These are phyloP conservation scores for Russula griseocarnosa DNA, from an alignment of 768 basidiomycete species.

Conservation along the genomic window DNA sequence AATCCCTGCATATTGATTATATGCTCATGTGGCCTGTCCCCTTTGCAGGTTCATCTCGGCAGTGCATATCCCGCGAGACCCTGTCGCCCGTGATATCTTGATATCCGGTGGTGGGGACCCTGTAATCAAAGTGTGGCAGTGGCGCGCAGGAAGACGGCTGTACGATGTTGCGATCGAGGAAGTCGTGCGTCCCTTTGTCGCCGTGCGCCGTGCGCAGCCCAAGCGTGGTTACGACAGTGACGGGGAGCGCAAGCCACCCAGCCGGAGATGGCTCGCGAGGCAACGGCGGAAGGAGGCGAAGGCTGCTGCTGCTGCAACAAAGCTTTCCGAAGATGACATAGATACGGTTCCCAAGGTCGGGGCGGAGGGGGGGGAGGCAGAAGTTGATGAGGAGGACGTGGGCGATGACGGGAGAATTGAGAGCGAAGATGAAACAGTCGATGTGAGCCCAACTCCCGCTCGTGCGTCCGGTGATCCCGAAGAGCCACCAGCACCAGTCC, in stretches of 20 bases:
- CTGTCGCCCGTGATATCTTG: constrained; percentile 41
- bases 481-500: constrained; percentile 9
- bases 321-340: neutral
- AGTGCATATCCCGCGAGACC: constrained; percentile 57
- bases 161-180: constrained; percentile 49
- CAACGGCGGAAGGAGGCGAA: constrained; percentile 28
- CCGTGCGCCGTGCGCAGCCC: constrained; percentile 36
- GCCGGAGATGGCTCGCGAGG: constrained; percentile 23
- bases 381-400: constrained; percentile 27
- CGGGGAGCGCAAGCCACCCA: constrained; percentile 27
- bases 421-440: constrained; percentile 32
- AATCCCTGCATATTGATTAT: neutral
- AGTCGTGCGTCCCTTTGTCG: constrained; percentile 38
- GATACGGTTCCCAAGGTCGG: neutral
- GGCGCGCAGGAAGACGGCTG: constrained; percentile 57
- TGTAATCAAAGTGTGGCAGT: constrained; percentile 73
- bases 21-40: neutral
- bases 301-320: neutral
- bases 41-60: constrained; percentile 73
- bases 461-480: neutral
- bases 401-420: constrained; percentile 35
- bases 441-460: neutral
- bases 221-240: constrained; percentile 31
- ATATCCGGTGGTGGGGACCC: constrained; percentile 90
- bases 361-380: constrained; percentile 4